A percentile compares a stretch with the other conserved stretches of the same genome.
Conservation (phyloP, 495 filamentous ascomycete genomes). For the Penicillium desertorum region DNA sequence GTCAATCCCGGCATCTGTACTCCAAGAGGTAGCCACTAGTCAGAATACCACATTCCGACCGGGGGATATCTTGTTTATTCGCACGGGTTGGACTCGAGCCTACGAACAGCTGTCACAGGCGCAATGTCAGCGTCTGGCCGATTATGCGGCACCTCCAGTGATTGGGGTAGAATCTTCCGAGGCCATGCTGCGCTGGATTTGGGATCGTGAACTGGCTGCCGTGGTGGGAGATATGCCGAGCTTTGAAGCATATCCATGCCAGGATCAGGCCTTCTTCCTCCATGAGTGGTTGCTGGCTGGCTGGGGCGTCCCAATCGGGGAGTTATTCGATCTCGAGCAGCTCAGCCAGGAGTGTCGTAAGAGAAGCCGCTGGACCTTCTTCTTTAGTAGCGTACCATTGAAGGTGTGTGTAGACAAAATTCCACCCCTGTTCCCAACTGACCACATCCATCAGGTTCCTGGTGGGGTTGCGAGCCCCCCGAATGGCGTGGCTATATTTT, state of each 20-base stretch:
- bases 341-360: conserved; percentile 46
- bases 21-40: conserved; percentile 40
- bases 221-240: conserved; percentile 51
- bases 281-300: conserved; percentile 56
- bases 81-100: conserved; percentile 49
- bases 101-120: conserved; percentile 34
- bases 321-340: conserved; percentile 58
- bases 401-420: conserved; percentile 38
- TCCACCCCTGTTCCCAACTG: conserved; percentile 1
- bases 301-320: conserved; percentile 60
- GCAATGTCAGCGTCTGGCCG: conserved; percentile 32
- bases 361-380: conserved; percentile 49
- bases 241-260: conserved; percentile 45
- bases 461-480: conserved; percentile 57
- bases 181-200: conserved; percentile 48
- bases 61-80: conserved; percentile 58
- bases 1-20: conserved; percentile 39
- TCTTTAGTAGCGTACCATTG: conserved; percentile 55
- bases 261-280: conserved; percentile 32
- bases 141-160: conserved; percentile 30
- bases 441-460: conserved; percentile 29
- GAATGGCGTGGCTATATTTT: conserved; percentile 52
- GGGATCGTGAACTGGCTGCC: conserved; percentile 51
- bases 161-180: conserved; percentile 48
- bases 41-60: conserved; percentile 38